Percentiles rank a stretch among this genome's conserved stretches.
Evolutionary conservation across 345 rosid genomes (phyloP).

Genomic region (Orychophragmus violaceus): DNA sequence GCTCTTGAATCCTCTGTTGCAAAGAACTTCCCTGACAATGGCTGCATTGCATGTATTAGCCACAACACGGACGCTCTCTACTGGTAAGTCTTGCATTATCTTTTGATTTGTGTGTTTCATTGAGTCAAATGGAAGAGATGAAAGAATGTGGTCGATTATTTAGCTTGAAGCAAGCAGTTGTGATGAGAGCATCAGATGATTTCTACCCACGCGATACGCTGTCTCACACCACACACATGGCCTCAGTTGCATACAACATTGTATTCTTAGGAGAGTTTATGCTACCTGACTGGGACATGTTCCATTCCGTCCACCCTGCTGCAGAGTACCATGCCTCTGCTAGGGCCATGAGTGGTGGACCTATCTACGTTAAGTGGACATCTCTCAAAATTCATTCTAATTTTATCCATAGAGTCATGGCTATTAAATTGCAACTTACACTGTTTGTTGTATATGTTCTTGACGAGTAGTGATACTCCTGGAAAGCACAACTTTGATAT

Average conservation of each 20-base stretch:
- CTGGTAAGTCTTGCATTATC: slow-evolving; percentile 38
- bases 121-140: too few species aligned
- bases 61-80: slow-evolving; percentile 91
- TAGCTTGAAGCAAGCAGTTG: slow-evolving; percentile 88
- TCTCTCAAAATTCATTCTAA: neutral
- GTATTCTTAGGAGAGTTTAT: slow-evolving; percentile 84
- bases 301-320: slow-evolving; percentile 77
- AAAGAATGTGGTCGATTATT: too few species aligned
- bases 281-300: slow-evolving; percentile 99
- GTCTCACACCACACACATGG: slow-evolving; percentile 85
- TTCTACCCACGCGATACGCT: slow-evolving; percentile 83
- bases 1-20: slow-evolving; percentile 85
- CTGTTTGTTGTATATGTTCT: neutral
- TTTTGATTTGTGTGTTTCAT: neutral
- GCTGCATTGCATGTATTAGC: too few species aligned
- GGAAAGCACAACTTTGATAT: slow-evolving; percentile 80
- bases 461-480: slow-evolving; percentile 75
- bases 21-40: slow-evolving; percentile 68
- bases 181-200: slow-evolving; percentile 90
- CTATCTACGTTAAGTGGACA: slow-evolving; percentile 68
- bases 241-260: slow-evolving; percentile 79
- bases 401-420: too few species aligned
- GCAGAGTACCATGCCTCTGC: too few species aligned
- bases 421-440: neutral
- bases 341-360: too few species aligned